Evolutionary conservation across 352 stramenopile genomes (phyloP), one percentile per base, ranked within the genome.

Genomic region (Phytophthora cactorum): DNA sequence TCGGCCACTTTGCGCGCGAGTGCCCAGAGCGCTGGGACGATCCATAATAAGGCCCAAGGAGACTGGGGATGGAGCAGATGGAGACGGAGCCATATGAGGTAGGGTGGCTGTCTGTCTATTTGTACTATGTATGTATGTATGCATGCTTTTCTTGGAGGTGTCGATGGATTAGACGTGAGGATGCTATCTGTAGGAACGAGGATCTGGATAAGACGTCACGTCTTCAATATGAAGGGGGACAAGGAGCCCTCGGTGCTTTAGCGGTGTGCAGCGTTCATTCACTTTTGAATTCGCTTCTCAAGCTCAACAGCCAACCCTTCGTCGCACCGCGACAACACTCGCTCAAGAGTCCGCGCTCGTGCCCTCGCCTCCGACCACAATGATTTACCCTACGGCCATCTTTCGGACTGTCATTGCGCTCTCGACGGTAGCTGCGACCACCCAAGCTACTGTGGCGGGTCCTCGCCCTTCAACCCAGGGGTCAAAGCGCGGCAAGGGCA

Each of bases 221-320:
- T 68, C 62, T 61, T 66, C 50, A 66, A 62, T 59, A 70, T 60
- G 61, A 31, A 22, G 22, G 22, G 22, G 22, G 22, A 22, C 22
- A 22, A 22, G 44, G 34, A 63, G 61, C 36, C 61, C 52, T 28
- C n/a, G 28, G 28, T 58, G 29, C 50, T 54, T 60, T 60, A 50
- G 34, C 39, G 49, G 44, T 45, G 25, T 59, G 29, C 27, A 32
- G 38, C 38, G 34, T 43, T 54, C 32, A 39, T 25, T 66, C 57
- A 59, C 54, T 70, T 71, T 77, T 59, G 29, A 73, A 75, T 68
- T 69, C 57, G 63, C 59, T 32, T 56, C 34, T n/a, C 62, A 54
- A 79, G 66, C 64, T n/a, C 52, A 39, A 47, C 68, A 74, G 55
- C 54, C 32, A 60, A 25, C 47, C 41, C 60, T 47, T 43, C 59